Evolutionary conservation across 805 yeast genomes (phyloP).

Genomic region (Starmerella riodocensis): DNA sequence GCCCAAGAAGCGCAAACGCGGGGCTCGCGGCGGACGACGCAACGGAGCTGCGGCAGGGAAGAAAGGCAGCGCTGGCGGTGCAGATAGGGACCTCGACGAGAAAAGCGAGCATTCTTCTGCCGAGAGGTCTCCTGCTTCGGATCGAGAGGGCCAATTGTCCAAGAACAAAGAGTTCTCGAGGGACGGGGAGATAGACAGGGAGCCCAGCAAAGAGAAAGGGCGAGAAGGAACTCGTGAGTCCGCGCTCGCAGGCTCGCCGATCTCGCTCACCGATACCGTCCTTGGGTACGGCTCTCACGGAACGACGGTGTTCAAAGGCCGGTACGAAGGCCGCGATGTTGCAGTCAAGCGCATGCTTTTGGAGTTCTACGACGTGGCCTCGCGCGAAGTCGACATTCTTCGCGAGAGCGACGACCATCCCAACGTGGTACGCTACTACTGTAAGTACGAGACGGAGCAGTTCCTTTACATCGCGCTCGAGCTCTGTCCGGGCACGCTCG

Average conservation of each 20-base stretch:
- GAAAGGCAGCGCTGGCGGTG: background rate
- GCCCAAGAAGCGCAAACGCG: conserved; percentile 59
- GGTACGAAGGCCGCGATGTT: conserved; percentile 83
- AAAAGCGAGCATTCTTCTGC: no score
- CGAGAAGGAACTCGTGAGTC: background rate
- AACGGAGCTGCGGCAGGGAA: background rate
- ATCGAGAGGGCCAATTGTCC: background rate
- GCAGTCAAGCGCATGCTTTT: conserved; percentile 90
- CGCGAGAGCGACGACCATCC: conserved; percentile 97
- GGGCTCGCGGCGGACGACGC: conserved; percentile 58
- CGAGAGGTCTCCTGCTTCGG: no score
- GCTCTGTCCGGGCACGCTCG: conserved; percentile 76
- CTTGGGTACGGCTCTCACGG: conserved; percentile 96
- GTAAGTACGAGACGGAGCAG: conserved; percentile 80
- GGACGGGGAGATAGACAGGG: conserved; percentile 5
- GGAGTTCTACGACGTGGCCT: conserved; percentile 87
- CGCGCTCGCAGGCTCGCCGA: conserved; percentile 11
- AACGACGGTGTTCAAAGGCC: conserved; percentile 82
- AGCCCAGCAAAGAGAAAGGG: conserved; percentile 1
- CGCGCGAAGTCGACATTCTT: conserved; percentile 72
- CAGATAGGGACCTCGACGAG: background rate
- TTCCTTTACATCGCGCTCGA: conserved; percentile 89
- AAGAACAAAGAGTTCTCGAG: background rate
- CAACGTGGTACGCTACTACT: conserved; percentile 81
- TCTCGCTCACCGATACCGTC: conserved; percentile 50